These are phyloP conservation scores for Salmacisia buchloeana DNA, from an alignment of 1,284 basidiomycete genomes.

Conservation along the genomic window DNA sequence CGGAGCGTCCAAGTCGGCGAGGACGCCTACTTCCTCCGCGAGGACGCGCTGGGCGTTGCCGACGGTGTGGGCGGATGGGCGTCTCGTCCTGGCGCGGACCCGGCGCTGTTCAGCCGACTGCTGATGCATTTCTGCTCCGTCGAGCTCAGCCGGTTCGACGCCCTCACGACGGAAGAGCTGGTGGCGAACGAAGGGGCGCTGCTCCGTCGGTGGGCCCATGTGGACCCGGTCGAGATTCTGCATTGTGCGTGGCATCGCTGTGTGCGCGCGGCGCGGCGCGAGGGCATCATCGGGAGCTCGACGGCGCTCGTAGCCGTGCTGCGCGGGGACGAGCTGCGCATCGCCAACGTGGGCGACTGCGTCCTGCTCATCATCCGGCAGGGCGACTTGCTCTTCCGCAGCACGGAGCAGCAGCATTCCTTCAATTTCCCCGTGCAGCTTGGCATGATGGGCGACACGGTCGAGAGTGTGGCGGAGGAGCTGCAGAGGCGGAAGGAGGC, in stretches of 20 bases:
- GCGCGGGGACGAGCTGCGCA: conserved; percentile 69
- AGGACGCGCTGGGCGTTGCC: conserved; percentile 76
- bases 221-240: conserved; percentile 59
- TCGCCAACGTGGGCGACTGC: conserved; percentile 90
- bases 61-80: conserved; percentile 86
- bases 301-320: conserved; percentile 59
- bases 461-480: conserved; percentile 58
- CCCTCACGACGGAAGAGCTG: conserved; percentile 12
- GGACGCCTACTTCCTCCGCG: conserved; percentile 75
- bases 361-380: conserved; percentile 70
- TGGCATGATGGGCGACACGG: conserved; percentile 65
- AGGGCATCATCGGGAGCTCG: conserved; percentile 58
- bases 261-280: conserved; percentile 50
- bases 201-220: conserved; percentile 29
- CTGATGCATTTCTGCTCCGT: conserved; percentile 77
- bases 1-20: conserved; percentile 71
- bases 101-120: conserved; percentile 73
- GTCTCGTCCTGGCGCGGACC: conserved; percentile 55
- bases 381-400: conserved; percentile 75
- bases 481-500: not conserved
- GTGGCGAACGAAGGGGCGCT: conserved; percentile 28
- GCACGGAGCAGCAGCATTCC: conserved; percentile 89
- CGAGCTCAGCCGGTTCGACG: conserved; percentile 49
- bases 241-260: conserved; percentile 59
- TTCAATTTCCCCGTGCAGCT: conserved; percentile 90